These are phyloP conservation scores for Colletotrichum gloeosporioides DNA, from an alignment of 2,329 filamentous ascomycete genomes.

Conservation along the genomic window DNA sequence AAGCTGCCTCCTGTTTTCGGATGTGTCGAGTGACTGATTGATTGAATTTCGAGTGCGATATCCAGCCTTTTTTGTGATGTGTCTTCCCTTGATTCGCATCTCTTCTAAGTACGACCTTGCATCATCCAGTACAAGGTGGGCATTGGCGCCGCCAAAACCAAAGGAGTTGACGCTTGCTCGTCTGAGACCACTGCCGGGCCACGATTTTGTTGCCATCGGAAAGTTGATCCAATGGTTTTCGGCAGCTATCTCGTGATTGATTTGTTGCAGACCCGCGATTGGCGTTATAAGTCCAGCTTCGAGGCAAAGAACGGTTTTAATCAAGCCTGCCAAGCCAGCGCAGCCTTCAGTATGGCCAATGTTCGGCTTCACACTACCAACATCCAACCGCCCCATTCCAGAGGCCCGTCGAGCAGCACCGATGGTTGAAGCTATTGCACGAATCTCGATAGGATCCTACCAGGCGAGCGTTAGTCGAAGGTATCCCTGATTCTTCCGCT, in stretches of 20 bases:
- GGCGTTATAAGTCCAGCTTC: background rate
- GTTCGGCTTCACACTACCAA: background rate
- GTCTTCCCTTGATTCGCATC: background rate
- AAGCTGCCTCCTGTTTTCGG: background rate
- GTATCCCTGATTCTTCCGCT: background rate
- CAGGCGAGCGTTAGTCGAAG: background rate
- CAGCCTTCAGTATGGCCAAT: conserved; percentile 7
- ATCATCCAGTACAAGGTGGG: conserved; percentile 1
- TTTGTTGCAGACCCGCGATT: background rate
- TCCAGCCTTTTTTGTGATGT: background rate
- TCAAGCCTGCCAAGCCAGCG: conserved; percentile 1
- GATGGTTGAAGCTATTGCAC: conserved; percentile 39
- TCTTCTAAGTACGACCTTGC: background rate
- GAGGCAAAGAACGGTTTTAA: background rate
- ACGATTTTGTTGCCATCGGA: background rate
- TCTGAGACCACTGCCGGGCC: background rate
- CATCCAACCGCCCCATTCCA: conserved; percentile 25
- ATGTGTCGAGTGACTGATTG: background rate
- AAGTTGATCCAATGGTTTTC: background rate
- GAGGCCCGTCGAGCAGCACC: conserved; percentile 28
- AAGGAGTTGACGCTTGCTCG: conserved; percentile 9
- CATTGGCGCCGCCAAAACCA: conserved; percentile 10
- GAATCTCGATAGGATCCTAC: conserved; percentile 45
- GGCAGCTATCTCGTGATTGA: background rate
- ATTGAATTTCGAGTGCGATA: background rate